Evolutionary conservation across 805 yeast genomes (phyloP), one percentile per base, ranked within the genome.

Genomic region (Pichia kluyveri): DNA sequence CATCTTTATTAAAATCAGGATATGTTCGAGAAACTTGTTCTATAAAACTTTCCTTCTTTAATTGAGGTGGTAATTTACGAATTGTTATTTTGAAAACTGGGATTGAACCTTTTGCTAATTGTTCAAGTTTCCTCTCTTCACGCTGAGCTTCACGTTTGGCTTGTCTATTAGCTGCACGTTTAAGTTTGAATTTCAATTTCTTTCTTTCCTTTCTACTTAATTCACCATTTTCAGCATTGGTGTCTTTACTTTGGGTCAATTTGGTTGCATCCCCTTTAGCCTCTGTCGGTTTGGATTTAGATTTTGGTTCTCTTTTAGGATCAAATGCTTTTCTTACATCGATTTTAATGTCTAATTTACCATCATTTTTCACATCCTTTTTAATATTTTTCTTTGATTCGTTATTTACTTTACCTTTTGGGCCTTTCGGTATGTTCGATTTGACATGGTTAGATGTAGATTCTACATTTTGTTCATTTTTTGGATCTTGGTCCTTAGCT

Each of bases 61-160:
- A 53, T 18, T 55, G 51, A 3, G 80, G 76, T 3, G 80, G 80
- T 12, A 76, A 57, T 8, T 69, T 56, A 46, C 80, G 64, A 3
- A 75, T 59, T 0, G 60, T 62, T 2, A 71, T 42, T 49, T 70
- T 70, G n/a, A 49, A 46, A 31, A 32, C 50, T 28, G 48, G 43
- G 12, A 26, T 5, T 9, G 14, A 11, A 31, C 14, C n/a, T 17
- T 37, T 36, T 18, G 27, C 36, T 31, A 32, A n/a, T 44, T 8
- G 32, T 40, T n/a, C 36, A 34, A 17, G n/a, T 28, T 38, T 19
- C 40, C n/a, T 40, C 43, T 23, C 32, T 44, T 18, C 32, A 38
- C 23, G 10, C 8, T 23, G 31, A 26, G 27, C 43, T 44, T 37
- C 23, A 8, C 23, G 19, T 17, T 12, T 37, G 2, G 23, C 32